Conservation (phyloP, 2,329 filamentous ascomycete species). For the Metarhizium humberi region DNA sequence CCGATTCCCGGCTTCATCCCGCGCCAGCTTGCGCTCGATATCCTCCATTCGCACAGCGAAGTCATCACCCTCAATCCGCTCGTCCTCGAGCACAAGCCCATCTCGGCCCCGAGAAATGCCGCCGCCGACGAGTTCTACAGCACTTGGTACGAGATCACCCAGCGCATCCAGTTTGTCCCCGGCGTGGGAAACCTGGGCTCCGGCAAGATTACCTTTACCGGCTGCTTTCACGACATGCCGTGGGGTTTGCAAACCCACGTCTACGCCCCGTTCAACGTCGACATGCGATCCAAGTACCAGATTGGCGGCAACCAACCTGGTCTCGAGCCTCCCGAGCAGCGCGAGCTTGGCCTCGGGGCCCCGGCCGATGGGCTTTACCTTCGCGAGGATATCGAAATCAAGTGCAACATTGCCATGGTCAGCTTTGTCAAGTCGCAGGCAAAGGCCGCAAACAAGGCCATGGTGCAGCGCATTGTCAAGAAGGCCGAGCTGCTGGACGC, state of each 20-base stretch:
- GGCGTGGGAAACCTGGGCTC: slow-evolving; percentile 56
- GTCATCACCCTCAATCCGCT: slow-evolving; percentile 64
- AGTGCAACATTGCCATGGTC: slow-evolving; percentile 57
- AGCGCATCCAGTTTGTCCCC: slow-evolving; percentile 60
- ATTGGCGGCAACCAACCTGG: slow-evolving; percentile 61
- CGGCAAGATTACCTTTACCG: slow-evolving; percentile 58
- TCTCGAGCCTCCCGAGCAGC: slow-evolving; percentile 48
- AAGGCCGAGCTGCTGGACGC: slow-evolving; percentile 62
- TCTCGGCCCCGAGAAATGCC: slow-evolving; percentile 58
- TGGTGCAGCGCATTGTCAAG: slow-evolving; percentile 60
- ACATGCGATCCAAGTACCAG: slow-evolving; percentile 59
- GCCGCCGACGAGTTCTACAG: slow-evolving; percentile 62
- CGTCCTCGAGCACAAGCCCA: slow-evolving; percentile 53
- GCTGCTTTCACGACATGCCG: slow-evolving; percentile 63
- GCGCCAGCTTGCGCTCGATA: slow-evolving; percentile 62
- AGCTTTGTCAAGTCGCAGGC: slow-evolving; percentile 57
- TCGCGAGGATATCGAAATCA: slow-evolving; percentile 62
- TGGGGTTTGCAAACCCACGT: slow-evolving; percentile 65
- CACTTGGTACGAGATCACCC: slow-evolving; percentile 64
- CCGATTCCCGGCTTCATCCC: slow-evolving; percentile 62
- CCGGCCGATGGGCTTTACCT: slow-evolving; percentile 58
- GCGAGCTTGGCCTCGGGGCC: slow-evolving; percentile 53
- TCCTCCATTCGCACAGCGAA: slow-evolving; percentile 61
- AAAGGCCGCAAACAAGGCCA: slow-evolving; percentile 56
- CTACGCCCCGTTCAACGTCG: slow-evolving; percentile 57